Conservation (phyloP, 768 basidiomycete genomes). For the Cubamyces lactineus region DNA sequence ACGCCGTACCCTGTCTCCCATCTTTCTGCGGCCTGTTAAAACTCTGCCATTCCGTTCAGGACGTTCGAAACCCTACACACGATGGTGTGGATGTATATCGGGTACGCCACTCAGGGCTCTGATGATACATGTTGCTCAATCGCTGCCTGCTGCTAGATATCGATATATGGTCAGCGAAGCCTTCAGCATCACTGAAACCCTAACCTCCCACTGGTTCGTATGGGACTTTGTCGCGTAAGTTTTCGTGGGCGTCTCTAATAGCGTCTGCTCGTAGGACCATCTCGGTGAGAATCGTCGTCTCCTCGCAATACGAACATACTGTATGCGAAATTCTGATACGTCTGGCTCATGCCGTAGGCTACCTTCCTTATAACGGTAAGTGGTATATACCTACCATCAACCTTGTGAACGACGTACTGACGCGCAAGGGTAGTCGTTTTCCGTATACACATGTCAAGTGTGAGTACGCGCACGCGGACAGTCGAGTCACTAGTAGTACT, state of each 20-base stretch:
- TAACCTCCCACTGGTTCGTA: slow-evolving; percentile 3
- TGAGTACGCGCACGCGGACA: neutral
- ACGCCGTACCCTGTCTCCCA: no score
- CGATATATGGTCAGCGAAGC: slow-evolving; percentile 6
- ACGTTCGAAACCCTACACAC: neutral
- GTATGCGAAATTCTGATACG: neutral
- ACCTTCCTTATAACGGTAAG: neutral
- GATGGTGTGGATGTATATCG: slow-evolving; percentile 1
- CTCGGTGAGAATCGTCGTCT: neutral
- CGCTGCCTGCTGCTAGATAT: neutral
- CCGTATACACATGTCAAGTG: neutral
- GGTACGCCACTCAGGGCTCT: neutral
- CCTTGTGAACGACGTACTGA: no score
- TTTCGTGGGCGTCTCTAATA: neutral
- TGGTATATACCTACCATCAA: no score
- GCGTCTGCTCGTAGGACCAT: neutral
- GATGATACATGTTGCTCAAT: neutral
- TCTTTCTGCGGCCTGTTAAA: neutral
- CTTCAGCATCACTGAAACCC: neutral
- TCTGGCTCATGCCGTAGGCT: neutral
- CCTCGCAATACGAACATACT: neutral
- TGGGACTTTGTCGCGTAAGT: neutral
- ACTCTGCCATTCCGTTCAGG: neutral
- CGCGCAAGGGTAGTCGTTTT: neutral
- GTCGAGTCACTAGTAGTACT: no score